These are phyloP conservation scores for Arthrobotrys musiformis DNA, from an alignment of 2,329 filamentous ascomycete species.

Conservation along the genomic window DNA sequence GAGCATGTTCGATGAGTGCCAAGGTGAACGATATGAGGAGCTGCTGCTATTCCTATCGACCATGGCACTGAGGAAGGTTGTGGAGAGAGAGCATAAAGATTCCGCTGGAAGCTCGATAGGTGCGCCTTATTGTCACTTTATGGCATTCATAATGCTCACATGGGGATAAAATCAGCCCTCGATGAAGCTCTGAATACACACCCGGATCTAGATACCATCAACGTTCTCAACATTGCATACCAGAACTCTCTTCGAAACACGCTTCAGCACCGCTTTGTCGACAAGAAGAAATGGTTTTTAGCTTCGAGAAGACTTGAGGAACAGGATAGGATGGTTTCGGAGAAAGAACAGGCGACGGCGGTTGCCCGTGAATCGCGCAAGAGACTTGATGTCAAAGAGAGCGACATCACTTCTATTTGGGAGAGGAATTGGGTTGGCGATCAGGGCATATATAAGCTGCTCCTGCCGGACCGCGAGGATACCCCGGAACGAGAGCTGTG, in stretches of 20 bases:
- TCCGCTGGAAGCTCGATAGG: conserved; percentile 55
- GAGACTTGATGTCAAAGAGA: conserved; percentile 45
- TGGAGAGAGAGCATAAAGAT: conserved; percentile 56
- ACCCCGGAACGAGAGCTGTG: conserved; percentile 57
- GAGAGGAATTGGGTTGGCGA: conserved; percentile 60
- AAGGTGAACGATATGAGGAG: conserved; percentile 89
- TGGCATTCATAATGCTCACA: conserved; percentile 11
- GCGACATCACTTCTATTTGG: conserved; percentile 58
- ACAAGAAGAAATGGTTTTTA: conserved; percentile 54
- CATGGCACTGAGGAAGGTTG: conserved; percentile 70
- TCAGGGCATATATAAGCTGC: conserved; percentile 57
- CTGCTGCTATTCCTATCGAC: conserved; percentile 85
- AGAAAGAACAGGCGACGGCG: conserved; percentile 32
- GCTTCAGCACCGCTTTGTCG: conserved; percentile 50
- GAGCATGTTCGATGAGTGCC: conserved; percentile 97
- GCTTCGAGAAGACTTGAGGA: conserved; percentile 45
- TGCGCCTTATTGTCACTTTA: conserved; percentile 1
- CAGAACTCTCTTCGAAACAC: conserved; percentile 43
- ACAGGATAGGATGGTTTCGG: conserved; percentile 19
- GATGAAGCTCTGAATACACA: conserved; percentile 55
- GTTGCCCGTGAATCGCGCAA: conserved; percentile 36
- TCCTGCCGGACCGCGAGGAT: conserved; percentile 55
- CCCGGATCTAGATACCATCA: conserved; percentile 54
- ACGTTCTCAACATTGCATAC: conserved; percentile 45
- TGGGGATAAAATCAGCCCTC: conserved; percentile 54